Percentiles rank a stretch among this genome's conserved stretches.
These are phyloP conservation scores for Aspergillus asperescens DNA, from an alignment of 495 filamentous ascomycete genomes.

Conservation along the genomic window DNA sequence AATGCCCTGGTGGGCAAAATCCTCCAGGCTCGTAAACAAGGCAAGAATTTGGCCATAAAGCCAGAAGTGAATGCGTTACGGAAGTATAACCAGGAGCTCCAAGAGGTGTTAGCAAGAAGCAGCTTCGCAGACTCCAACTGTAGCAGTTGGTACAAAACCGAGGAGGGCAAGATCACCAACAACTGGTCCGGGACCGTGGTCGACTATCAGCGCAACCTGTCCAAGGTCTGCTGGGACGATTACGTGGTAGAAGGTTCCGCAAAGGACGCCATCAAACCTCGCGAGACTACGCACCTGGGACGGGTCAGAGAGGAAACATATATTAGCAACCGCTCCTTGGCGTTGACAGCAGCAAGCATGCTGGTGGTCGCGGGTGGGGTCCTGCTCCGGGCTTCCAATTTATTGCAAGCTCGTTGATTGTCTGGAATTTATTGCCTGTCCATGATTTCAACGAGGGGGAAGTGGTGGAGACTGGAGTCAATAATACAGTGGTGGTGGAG, in stretches of 20 bases:
- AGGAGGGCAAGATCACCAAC: slow-evolving; percentile 49
- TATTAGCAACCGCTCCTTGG: slow-evolving; percentile 3
- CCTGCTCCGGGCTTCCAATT: background rate
- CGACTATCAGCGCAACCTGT: slow-evolving; percentile 44
- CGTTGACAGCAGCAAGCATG: slow-evolving; percentile 1
- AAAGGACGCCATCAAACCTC: slow-evolving; percentile 23
- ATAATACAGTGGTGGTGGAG: background rate
- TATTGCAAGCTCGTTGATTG: slow-evolving; percentile 3
- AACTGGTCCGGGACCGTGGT: slow-evolving; percentile 51
- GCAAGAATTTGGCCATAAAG: slow-evolving; percentile 33
- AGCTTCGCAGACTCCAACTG: slow-evolving; percentile 52
- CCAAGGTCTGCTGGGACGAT: slow-evolving; percentile 43
- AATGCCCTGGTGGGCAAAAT: slow-evolving; percentile 40
- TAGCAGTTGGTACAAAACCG: slow-evolving; percentile 53
- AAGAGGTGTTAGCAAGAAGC: slow-evolving; percentile 34
- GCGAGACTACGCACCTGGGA: slow-evolving; percentile 32
- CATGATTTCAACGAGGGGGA: too few relatives aligned
- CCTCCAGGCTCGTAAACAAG: slow-evolving; percentile 30
- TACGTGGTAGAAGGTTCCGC: slow-evolving; percentile 41
- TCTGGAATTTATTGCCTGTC: background rate
- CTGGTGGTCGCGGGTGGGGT: slow-evolving; percentile 6
- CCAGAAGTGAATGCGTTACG: slow-evolving; percentile 33
- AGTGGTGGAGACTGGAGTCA: background rate
- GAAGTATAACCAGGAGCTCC: slow-evolving; percentile 44
- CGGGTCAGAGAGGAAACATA: slow-evolving; percentile 28